A percentile compares a stretch with the other conserved stretches of the same genome.
Conservation (phyloP, 1,284 basidiomycete genomes). For the Bjerkandera adusta region DNA sequence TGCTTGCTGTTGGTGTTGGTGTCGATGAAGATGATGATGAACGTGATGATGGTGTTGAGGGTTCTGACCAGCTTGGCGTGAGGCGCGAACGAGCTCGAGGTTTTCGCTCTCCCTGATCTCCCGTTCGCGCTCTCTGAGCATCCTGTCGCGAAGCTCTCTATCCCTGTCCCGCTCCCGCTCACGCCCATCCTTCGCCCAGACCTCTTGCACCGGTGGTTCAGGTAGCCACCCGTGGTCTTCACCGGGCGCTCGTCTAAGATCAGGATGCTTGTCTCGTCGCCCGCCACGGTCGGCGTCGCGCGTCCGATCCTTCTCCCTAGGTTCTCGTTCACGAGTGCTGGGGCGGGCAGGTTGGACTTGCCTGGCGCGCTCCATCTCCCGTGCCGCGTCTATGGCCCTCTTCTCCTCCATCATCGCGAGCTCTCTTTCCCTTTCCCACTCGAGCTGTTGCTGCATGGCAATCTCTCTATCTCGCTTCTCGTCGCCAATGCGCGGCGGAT, state of each 20-base stretch:
- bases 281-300: conserved; percentile 18
- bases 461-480: conserved; percentile 5
- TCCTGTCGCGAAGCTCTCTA: conserved; percentile 12
- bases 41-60: conserved; percentile 20
- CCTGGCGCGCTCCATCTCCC: background rate
- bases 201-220: conserved; percentile 13
- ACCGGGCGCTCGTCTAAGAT: background rate
- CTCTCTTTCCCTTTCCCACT: conserved; percentile 2
- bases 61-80: background rate
- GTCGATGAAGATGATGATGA: conserved; percentile 22
- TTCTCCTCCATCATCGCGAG: conserved; percentile 3
- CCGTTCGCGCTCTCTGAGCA: conserved; percentile 17
- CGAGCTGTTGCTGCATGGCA: background rate
- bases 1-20: conserved; percentile 2
- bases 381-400: conserved; percentile 2
- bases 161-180: conserved; percentile 17
- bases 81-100: conserved; percentile 12
- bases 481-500: background rate
- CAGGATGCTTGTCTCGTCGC: conserved; percentile 17
- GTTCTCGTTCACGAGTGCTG: conserved; percentile 12
- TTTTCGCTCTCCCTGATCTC: conserved; percentile 12
- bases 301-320: conserved; percentile 15
- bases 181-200: conserved; percentile 15
- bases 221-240: conserved; percentile 18
- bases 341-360: too few relatives aligned